These are phyloP conservation scores for Macrocybe gigantea DNA, from an alignment of 768 basidiomycete species.

Conservation along the genomic window DNA sequence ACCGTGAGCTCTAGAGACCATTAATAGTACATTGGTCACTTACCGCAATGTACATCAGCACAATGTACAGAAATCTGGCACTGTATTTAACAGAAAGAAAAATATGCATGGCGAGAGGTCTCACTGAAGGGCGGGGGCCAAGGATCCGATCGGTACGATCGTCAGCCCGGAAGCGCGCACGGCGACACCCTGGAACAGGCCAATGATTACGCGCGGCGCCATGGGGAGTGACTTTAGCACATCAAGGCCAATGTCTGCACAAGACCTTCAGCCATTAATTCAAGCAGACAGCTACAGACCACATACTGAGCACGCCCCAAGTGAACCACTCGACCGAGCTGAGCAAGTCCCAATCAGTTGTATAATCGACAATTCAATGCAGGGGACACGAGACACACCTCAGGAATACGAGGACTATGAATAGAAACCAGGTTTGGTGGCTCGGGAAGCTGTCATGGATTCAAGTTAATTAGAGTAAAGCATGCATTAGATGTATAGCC, in stretches of 20 bases:
- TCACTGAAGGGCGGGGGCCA: slow-evolving; percentile 70
- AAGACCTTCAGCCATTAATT: not conserved
- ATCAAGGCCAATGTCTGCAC: slow-evolving; percentile 33
- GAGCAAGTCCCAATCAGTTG: not conserved
- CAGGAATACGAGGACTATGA: slow-evolving; percentile 46
- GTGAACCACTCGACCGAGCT: slow-evolving; percentile 62
- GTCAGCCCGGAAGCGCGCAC: slow-evolving; percentile 48
- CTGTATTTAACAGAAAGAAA: not conserved
- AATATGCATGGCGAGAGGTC: slow-evolving; percentile 11
- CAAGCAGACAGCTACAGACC: not conserved
- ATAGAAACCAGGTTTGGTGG: slow-evolving; percentile 72
- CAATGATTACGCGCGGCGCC: slow-evolving; percentile 34
- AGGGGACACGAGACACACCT: slow-evolving; percentile 32
- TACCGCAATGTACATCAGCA: slow-evolving; percentile 74
- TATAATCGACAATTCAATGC: not conserved
- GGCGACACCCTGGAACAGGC: slow-evolving; percentile 50
- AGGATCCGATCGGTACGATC: slow-evolving; percentile 36
- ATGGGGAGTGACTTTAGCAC: slow-evolving; percentile 30
- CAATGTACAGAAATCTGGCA: slow-evolving; percentile 58
- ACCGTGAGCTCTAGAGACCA: no score
- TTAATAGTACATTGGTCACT: slow-evolving; percentile 12
- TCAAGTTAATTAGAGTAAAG: not conserved
- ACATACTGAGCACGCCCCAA: slow-evolving; percentile 58
- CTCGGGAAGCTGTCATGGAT: slow-evolving; percentile 47
- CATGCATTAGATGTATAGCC: slow-evolving; percentile 5